phyloP scores from a whole-genome alignment of 1,284 basidiomycete species.

The Fomitopsis pinicola region DNA sequence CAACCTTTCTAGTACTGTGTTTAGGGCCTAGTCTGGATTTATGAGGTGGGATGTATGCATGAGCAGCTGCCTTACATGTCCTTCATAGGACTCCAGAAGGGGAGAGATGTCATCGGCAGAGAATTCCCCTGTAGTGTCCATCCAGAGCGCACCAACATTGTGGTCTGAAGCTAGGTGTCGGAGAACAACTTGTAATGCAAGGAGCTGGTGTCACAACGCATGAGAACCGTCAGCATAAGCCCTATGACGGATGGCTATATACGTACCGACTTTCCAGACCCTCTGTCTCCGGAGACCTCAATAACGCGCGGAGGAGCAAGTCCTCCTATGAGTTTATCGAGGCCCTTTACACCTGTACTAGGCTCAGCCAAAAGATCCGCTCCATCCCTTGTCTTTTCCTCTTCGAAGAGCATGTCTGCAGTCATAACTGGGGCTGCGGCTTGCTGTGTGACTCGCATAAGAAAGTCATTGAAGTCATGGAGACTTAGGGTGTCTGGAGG shows the following conservation, averaged over 20 bases:
- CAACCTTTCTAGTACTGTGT: slow-evolving; percentile 30
- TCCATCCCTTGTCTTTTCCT: slow-evolving; percentile 19
- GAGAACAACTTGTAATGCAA: slow-evolving; percentile 55
- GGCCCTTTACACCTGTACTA: slow-evolving; percentile 37
- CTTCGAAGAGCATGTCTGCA: slow-evolving; percentile 36
- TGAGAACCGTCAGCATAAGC: background rate
- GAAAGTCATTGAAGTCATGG: slow-evolving; percentile 40
- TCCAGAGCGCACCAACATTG: slow-evolving; percentile 50
- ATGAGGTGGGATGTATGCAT: background rate
- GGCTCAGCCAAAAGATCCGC: slow-evolving; percentile 20
- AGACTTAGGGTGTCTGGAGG: slow-evolving; percentile 44
- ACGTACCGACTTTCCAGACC: slow-evolving; percentile 64
- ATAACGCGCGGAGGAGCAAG: slow-evolving; percentile 47
- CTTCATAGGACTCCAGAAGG: slow-evolving; percentile 32
- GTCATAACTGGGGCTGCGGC: slow-evolving; percentile 39
- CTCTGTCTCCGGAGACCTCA: slow-evolving; percentile 60
- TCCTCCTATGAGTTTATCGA: slow-evolving; percentile 47
- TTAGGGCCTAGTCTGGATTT: slow-evolving; percentile 24
- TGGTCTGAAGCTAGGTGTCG: slow-evolving; percentile 39
- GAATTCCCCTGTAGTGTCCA: slow-evolving; percentile 69
- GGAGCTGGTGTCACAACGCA: slow-evolving; percentile 33
- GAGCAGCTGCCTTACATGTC: slow-evolving; percentile 27
- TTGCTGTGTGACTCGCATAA: slow-evolving; percentile 33
- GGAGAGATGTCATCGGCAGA: slow-evolving; percentile 42
- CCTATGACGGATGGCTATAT: background rate